Base-by-base conservation (phyloP, 352 stramenopile genomes). In the Blastocystis sp. region DNA sequence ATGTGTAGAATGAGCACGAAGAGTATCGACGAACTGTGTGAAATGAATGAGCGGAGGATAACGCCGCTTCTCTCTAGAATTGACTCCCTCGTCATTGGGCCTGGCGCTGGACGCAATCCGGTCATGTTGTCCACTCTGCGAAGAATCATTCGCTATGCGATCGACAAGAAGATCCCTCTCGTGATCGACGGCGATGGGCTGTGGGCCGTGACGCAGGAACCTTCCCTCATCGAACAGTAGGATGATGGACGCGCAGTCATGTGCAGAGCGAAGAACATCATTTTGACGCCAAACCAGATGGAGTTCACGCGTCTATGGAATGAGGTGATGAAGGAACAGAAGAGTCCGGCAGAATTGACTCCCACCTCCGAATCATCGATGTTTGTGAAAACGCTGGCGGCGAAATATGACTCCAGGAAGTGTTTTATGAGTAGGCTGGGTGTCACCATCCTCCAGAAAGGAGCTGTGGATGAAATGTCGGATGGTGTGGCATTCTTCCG, bases 101-200 rank as follows among this genome's bases (percentile, higher is more conserved):
- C 96, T 3, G 96, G 96, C 70, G 91, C 98, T 19, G 96, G 96
- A 21, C 92, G 96, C 38, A 93, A 98, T 89, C 89, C 84, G 0
- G 90, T 92, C 28, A 94, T 98, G 9, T 92, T 97, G 64, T 84
- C 93, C 21, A 91, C 91, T 10, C 91, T 92, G 21, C 89, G 91
- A 45, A 90, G 93, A 62, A 90, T 98, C 42, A 92, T 96, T 69
- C 43, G 59, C 14, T 74, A 76, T 42, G 95, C 95, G 6, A 92
- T 90, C 38, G 90, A 93, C 42, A 77, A 89, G 1, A 87, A 93
- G 2, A 84, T 98, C 48, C 93, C 94, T 17, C 52, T 98, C 2
- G 92, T 98, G 3, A 89, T 98, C 28, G 96, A 98, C 89, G 96
- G 95, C 0, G 96, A 98, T 90, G 95, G 92, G 52, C 91, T 98